phyloP scores from a whole-genome alignment of 108 stramenopile species.

The Conticribra weissflogii region DNA sequence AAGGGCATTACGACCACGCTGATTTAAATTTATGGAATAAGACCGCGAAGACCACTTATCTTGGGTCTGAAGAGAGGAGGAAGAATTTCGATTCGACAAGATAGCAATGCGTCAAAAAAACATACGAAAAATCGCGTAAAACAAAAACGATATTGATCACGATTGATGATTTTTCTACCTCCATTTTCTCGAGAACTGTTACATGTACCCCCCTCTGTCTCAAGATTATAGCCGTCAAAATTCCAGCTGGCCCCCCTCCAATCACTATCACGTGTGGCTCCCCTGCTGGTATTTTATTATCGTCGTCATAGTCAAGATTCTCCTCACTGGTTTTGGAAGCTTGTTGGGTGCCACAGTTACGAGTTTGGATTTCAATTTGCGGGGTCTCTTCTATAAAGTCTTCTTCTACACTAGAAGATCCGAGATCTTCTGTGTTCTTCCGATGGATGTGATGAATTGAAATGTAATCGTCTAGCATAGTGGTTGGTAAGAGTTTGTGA shows the following conservation, averaged over 20 bases:
- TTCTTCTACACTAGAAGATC: too few relatives aligned
- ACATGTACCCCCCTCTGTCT: background rate
- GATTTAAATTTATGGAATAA: slow-evolving; percentile 2
- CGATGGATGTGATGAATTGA: too few relatives aligned
- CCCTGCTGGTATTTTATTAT: background rate
- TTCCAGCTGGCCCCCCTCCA: slow-evolving; percentile 16
- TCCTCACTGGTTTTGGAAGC: too few relatives aligned
- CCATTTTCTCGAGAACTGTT: slow-evolving; percentile 9
- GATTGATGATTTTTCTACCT: background rate
- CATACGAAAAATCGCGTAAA: background rate
- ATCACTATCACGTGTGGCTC: slow-evolving; percentile 6
- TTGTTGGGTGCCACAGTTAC: too few relatives aligned
- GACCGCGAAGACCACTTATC: slow-evolving; percentile 8
- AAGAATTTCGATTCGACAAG: background rate
- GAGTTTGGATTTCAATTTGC: too few relatives aligned
- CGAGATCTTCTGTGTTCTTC: too few relatives aligned
- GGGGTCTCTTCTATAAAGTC: too few relatives aligned
- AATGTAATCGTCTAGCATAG: too few relatives aligned
- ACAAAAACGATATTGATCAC: background rate
- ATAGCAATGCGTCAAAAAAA: background rate
- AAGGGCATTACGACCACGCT: slow-evolving; percentile 5
- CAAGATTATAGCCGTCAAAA: slow-evolving; percentile 8
- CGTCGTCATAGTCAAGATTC: too few relatives aligned
- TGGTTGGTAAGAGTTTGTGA: too few relatives aligned
- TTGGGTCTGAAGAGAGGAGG: background rate